These are phyloP conservation scores for Thalassiosira exigua DNA, from an alignment of 352 stramenopile genomes.

Conservation along the genomic window DNA sequence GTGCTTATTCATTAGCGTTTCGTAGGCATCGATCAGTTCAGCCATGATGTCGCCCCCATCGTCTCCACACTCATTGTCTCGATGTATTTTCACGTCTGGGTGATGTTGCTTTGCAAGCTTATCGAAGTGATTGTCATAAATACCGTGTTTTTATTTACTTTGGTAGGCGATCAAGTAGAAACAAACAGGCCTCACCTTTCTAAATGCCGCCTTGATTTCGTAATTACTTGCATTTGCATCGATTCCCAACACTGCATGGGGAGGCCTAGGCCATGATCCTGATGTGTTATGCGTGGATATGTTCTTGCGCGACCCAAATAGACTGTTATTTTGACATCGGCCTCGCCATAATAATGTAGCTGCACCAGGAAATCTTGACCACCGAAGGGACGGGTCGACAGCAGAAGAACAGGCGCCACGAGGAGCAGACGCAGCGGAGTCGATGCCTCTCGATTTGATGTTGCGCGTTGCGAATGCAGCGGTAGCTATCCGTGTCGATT, in stretches of 20 bases:
- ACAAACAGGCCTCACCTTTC: slow-evolving; percentile 17
- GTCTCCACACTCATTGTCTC: neutral
- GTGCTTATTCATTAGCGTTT: slow-evolving; percentile 40
- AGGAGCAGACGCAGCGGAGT: too few relatives aligned
- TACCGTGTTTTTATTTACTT: neutral
- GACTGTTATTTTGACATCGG: too few relatives aligned
- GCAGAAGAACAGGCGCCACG: too few relatives aligned
- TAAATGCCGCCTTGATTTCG: slow-evolving; percentile 44
- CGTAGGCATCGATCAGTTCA: slow-evolving; percentile 40
- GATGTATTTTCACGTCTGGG: slow-evolving; percentile 35
- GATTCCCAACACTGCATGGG: slow-evolving; percentile 33
- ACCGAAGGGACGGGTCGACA: too few relatives aligned
- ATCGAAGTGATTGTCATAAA: neutral
- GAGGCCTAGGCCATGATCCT: neutral
- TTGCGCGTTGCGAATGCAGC: too few relatives aligned
- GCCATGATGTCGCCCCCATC: slow-evolving; percentile 26
- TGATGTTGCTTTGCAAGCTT: slow-evolving; percentile 50
- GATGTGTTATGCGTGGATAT: neutral
- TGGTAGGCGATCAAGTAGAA: neutral
- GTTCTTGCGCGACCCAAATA: too few relatives aligned
- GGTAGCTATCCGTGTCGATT: too few relatives aligned
- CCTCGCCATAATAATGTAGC: too few relatives aligned
- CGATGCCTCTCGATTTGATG: too few relatives aligned
- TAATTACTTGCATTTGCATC: slow-evolving; percentile 30
- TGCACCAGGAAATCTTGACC: too few relatives aligned